Evolutionary conservation across 305 asterid genomes (phyloP).

Genomic region (Withania somnifera): DNA sequence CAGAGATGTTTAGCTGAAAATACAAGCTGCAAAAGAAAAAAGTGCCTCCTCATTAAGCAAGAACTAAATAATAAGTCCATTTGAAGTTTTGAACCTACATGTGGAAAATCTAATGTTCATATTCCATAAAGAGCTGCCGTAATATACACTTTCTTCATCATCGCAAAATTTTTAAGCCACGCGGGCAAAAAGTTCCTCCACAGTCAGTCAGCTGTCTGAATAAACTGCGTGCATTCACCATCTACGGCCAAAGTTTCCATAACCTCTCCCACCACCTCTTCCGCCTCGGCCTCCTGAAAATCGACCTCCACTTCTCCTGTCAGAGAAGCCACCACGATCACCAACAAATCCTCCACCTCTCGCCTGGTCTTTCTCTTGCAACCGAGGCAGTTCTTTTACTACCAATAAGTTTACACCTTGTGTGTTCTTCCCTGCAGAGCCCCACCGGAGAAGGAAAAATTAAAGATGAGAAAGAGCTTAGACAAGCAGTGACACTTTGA

Average conservation of each 20-base stretch:
- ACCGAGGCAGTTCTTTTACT: constrained; percentile 48
- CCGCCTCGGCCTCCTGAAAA: constrained; percentile 10
- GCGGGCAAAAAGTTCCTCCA: background rate
- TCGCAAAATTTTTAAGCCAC: background rate
- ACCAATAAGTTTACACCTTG: constrained; percentile 51
- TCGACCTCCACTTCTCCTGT: constrained; percentile 29
- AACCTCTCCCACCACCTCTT: constrained; percentile 22
- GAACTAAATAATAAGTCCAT: background rate
- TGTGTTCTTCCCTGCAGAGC: constrained; percentile 47
- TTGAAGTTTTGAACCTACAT: background rate
- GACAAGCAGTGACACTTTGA: background rate
- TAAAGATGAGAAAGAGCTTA: background rate
- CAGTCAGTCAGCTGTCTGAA: background rate
- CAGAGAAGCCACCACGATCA: constrained; percentile 38
- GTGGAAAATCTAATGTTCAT: background rate
- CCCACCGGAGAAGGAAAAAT: background rate
- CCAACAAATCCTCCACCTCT: constrained; percentile 42
- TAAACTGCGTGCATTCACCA: constrained; percentile 35
- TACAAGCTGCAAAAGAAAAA: background rate
- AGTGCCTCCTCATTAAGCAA: background rate
- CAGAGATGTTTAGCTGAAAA: background rate
- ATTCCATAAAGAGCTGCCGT: background rate
- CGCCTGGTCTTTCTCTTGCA: constrained; percentile 58
- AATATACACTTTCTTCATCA: background rate
- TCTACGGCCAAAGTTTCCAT: constrained; percentile 26